A percentile compares a stretch with the other conserved stretches of the same genome.
Conservation (phyloP, 805 yeast genomes). For the Spathaspora sp. region DNA sequence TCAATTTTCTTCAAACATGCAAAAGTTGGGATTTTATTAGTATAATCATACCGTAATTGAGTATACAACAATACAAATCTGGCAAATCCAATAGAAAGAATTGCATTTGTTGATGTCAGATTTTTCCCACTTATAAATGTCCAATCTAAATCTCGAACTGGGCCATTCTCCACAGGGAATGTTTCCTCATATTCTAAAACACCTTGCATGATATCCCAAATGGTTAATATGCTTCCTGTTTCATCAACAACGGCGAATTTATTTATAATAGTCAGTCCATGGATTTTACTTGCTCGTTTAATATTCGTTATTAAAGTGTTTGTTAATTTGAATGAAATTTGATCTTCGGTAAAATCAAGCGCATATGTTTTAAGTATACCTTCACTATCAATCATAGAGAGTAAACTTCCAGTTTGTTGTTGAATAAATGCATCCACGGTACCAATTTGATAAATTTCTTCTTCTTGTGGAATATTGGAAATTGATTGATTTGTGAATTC, state of each 20-base stretch:
- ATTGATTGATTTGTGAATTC: conserved; percentile 28
- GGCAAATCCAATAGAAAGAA: conserved; percentile 76
- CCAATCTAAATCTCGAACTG: conserved; percentile 82
- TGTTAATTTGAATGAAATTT: conserved; percentile 53
- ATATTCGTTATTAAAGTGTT: conserved; percentile 55
- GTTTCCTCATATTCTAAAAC: conserved; percentile 60
- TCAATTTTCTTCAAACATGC: conserved; percentile 71
- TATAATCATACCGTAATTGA: conserved; percentile 84
- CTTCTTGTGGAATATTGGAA: conserved; percentile 36
- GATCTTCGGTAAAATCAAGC: conserved; percentile 19
- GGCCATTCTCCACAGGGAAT: conserved; percentile 27
- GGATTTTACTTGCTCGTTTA: conserved; percentile 46
- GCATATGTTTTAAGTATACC: conserved; percentile 21
- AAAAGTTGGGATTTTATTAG: conserved; percentile 75
- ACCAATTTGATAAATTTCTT: conserved; percentile 41
- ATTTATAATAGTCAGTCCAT: conserved; percentile 67
- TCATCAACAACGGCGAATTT: conserved; percentile 74
- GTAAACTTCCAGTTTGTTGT: conserved; percentile 24
- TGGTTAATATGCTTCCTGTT: conserved; percentile 46
- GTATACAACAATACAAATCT: conserved; percentile 65
- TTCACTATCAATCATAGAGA: conserved; percentile 53
- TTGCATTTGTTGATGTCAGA: conserved; percentile 38
- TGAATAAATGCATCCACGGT: conserved; percentile 36
- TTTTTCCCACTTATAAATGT: conserved; percentile 45
- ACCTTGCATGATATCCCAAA: conserved; percentile 77